Base-by-base conservation (phyloP, 2,329 filamentous ascomycete genomes). In the Microdochium nivale region DNA sequence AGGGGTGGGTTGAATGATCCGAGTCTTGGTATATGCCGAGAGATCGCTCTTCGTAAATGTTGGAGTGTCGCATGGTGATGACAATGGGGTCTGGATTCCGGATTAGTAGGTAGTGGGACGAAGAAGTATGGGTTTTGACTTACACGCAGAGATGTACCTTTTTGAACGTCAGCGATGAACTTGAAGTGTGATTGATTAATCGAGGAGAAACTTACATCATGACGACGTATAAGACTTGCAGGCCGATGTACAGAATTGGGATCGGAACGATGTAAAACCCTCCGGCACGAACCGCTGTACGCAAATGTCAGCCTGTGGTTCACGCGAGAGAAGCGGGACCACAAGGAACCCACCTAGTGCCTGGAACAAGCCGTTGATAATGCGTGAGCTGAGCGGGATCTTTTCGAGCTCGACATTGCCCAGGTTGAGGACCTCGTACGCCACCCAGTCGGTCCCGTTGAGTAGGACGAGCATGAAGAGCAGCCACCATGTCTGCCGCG, bases 221-320 rank as follows among this genome's bases (percentile, higher is more conserved):
- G 35, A 77, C 70, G 1, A 77, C 63, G 52, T 75, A 77, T 5
- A 72, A 64, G 21, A 78, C 68, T 52, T 77, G 70, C 27, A 77
- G 60, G 2, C 73, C 76, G 3, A 77, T 75, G 10, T 61, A 66
- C 1, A 81, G 69, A 1, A 73, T 68, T 3, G 79, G 67, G 47
- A 87, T 82, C 1, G 75, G 71, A 27, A 87, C 79, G 23, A 87
- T 78, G 49, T 84, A 84, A 57, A 86, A 85, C 0, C 84, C 84
- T 16, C 81, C 81, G 9, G 80, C 80, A 7, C 84, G 77, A 4
- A 86, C 80, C 51, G 81, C 80, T 70, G 50, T 1, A n/a, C 7
- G 2, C 9, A 25, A 33, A 10, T 9, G 16, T 16, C 13, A 25
- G 21, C 16, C 25, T 11, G 24, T 51, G 30, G 24, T 23, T 21